Evolutionary conservation across 441 rosid genomes (phyloP), one percentile per base, ranked within the genome.

Genomic region (Pelargonium cotyledonis): DNA sequence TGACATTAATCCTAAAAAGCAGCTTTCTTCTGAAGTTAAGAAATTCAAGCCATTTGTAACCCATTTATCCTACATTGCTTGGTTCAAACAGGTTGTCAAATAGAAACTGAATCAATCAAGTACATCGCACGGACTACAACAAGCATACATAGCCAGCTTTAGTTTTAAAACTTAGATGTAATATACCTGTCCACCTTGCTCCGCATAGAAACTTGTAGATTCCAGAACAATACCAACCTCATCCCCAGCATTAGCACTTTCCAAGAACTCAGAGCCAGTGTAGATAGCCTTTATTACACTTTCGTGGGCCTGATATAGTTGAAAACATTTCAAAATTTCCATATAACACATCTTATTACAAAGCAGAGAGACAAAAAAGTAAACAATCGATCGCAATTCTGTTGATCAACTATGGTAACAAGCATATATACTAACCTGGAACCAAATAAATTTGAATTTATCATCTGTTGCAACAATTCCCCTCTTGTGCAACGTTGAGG

Each of bases 101-200:
- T 10, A 16, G 16, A 19, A 18, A 2, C 12, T 57, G 63, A 57
- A 57, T 57, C 11, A 5, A 57, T 57, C 63, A 57, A 18, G 63
- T 26, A 19, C 16, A 26, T 9, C 29, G 26, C 18, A 55, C 63
- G 1, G 12, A 19, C 63, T 18, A 57, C 63, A 18, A 57, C 63
- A 18, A n/a, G 18, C 19, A 15, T 18, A 8, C 12, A 63, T 21
- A 63, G n/a, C 49, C 35, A 57, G 70, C 70, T 67, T 31, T 14
- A 71, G 66, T 63, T 21, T 26, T 44, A 21, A 70, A 9, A 8
- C 46, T 10, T 5, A 14, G n/a, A 0, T 31, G 41, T 55, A 67
- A 8, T 49, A 72, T 85, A 95, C 99, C 98, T 95, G 99, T 74
- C 99, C 99, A 81, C 99, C 99, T 88, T 92, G 98, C 83, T 95